Conservation (phyloP, 1,284 basidiomycete genomes). For the Cerioporus squamosus region DNA sequence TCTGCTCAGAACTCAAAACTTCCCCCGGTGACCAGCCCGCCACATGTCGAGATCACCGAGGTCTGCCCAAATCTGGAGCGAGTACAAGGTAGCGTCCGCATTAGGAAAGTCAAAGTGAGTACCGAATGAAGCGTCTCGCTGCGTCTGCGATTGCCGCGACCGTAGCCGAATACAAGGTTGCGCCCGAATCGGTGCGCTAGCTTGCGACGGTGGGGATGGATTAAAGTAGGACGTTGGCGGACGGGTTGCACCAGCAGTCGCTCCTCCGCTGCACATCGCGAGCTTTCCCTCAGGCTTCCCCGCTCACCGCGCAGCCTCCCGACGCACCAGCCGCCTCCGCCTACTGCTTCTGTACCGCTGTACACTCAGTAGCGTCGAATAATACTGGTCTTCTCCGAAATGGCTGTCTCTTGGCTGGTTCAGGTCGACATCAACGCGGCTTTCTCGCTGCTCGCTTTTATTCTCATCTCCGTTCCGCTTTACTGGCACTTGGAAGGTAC, state of each 20-base stretch:
- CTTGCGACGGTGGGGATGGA: conserved; percentile 13
- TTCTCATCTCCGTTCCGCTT: conserved; percentile 45
- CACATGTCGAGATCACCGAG: conserved; percentile 15
- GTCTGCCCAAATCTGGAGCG: conserved; percentile 8
- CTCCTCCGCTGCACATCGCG: conserved; percentile 24
- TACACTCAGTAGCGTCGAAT: conserved; percentile 20
- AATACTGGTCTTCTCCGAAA: conserved; percentile 10
- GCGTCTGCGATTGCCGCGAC: conserved; percentile 5
- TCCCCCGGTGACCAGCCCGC: conserved; percentile 10
- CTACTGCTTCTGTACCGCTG: conserved; percentile 12
- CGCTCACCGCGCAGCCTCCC: conserved; percentile 10
- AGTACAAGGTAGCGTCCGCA: conserved; percentile 26
- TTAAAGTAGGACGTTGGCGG: conserved; percentile 19
- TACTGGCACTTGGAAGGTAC: conserved; percentile 63
- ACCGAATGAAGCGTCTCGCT: conserved; percentile 17
- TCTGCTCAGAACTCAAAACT: conserved; percentile 12
- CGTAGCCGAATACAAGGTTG: conserved; percentile 39
- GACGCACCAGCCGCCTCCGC: conserved; percentile 3
- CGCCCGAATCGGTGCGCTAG: conserved; percentile 37
- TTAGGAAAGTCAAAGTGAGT: conserved; percentile 24
- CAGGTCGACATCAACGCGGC: conserved; percentile 23
- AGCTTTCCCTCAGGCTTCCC: conserved; percentile 6
- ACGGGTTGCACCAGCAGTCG: conserved; percentile 21
- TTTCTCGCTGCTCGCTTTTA: conserved; percentile 21
- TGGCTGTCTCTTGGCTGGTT: conserved; percentile 20